Evolutionary conservation across 2,329 filamentous ascomycete genomes (phyloP).

Genomic region (Colletotrichum sojae): DNA sequence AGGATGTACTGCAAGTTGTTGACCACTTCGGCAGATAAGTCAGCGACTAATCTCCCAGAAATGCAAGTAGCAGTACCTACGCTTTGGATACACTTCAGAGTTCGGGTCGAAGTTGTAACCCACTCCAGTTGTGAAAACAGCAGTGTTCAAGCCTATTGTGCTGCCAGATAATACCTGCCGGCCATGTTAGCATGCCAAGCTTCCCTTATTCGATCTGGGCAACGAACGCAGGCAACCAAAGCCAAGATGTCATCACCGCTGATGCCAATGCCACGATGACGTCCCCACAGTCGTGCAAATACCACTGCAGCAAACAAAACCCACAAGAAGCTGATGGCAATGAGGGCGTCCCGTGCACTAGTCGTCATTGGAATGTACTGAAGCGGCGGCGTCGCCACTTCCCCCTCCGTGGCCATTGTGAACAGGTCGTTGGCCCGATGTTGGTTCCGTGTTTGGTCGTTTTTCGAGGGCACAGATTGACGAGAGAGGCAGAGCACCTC

Average conservation of each 20-base stretch:
- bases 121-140: slow-evolving; percentile 41
- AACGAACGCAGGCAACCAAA: slow-evolving; percentile 37
- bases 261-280: slow-evolving; percentile 34
- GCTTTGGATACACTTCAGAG: slow-evolving; percentile 36
- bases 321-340: slow-evolving; percentile 37
- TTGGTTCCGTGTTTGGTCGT: background rate
- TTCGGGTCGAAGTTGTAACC: slow-evolving; percentile 40
- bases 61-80: slow-evolving; percentile 17
- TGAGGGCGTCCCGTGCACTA: slow-evolving; percentile 33
- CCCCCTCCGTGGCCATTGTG: slow-evolving; percentile 21
- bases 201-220: background rate
- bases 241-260: slow-evolving; percentile 39
- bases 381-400: slow-evolving; percentile 11
- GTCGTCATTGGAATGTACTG: slow-evolving; percentile 39
- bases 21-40: slow-evolving; percentile 14
- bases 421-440: background rate
- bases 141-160: slow-evolving; percentile 37
- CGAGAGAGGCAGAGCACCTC: background rate
- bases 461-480: background rate
- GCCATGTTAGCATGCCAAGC: too few relatives aligned
- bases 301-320: slow-evolving; percentile 26
- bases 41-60: background rate
- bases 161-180: slow-evolving; percentile 33
- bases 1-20: slow-evolving; percentile 40
- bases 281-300: slow-evolving; percentile 32